phyloP scores from a whole-genome alignment of 176 grass and related monocot genomes.

The Raddia distichophylla region DNA sequence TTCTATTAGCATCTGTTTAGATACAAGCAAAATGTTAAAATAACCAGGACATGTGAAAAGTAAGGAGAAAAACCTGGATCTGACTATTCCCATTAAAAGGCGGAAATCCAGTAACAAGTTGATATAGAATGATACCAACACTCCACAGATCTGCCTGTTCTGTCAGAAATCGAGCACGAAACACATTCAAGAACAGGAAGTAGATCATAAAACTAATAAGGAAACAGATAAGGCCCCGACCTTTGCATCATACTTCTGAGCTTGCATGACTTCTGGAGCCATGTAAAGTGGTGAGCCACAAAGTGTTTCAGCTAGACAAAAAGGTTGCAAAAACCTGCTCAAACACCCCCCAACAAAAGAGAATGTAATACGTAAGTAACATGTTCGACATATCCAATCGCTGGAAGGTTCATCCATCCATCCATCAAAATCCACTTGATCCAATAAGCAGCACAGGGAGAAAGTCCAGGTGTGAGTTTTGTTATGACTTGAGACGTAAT shows the following conservation, averaged over 20 bases:
- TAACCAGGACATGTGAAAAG: conserved; percentile 31
- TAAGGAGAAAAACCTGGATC: conserved; percentile 66
- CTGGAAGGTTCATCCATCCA: conserved; percentile 7
- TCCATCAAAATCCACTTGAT: conserved; percentile 30
- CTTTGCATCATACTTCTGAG: conserved; percentile 98
- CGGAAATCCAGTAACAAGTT: conserved; percentile 89
- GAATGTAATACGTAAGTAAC: conserved; percentile 20
- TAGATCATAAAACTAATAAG: conserved; percentile 13
- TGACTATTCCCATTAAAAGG: conserved; percentile 92
- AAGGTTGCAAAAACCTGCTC: conserved; percentile 64
- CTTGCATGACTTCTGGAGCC: conserved; percentile 98
- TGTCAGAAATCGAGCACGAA: conserved; percentile 38
- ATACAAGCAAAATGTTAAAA: conserved; percentile 13
- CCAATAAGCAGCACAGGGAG: neutral
- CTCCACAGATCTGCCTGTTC: conserved; percentile 99
- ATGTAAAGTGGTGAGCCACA: conserved; percentile 99
- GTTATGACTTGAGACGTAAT: neutral
- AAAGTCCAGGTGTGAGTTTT: neutral
- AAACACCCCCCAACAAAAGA: neutral
- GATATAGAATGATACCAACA: conserved; percentile 93
- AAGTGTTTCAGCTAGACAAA: conserved; percentile 79
- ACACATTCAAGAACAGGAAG: conserved; percentile 32
- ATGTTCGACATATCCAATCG: conserved; percentile 3
- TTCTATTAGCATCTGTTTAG: conserved; percentile 29
- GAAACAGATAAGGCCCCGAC: conserved; percentile 39